Percentiles rank a stretch among this genome's conserved stretches.
Conservation (phyloP, 1,284 basidiomycete genomes). For the Sanghuangporus weigelae region DNA sequence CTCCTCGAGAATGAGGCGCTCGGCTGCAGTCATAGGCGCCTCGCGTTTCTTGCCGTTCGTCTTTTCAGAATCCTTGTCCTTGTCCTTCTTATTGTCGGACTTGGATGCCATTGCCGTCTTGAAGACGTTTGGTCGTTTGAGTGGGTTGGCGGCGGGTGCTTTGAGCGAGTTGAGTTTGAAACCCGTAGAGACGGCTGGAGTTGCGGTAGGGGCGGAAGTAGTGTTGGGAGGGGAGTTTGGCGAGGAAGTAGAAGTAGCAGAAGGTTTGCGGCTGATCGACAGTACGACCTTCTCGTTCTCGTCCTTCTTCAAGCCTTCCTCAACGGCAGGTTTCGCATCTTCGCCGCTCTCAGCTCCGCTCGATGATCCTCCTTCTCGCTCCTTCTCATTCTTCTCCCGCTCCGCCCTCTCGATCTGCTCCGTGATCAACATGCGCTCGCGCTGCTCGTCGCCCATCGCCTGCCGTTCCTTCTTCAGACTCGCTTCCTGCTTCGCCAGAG, state of each 20-base stretch:
- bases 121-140: conserved; percentile 75
- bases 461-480: conserved; percentile 89
- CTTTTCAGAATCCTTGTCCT: conserved; percentile 28
- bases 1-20: conserved; percentile 81
- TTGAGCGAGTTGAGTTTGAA: conserved; percentile 45
- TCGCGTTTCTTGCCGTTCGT: conserved; percentile 41
- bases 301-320: conserved; percentile 65
- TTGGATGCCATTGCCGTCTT: conserved; percentile 38
- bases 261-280: conserved; percentile 56
- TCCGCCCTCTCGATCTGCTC: conserved; percentile 92
- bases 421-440: conserved; percentile 84
- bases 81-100: conserved; percentile 28
- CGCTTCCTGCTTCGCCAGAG: conserved; percentile 86
- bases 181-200: background rate
- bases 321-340: conserved; percentile 26
- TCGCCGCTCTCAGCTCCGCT: conserved; percentile 17
- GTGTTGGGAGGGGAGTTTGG: conserved; percentile 21
- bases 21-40: conserved; percentile 71
- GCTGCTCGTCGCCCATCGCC: conserved; percentile 90
- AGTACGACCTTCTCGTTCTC: conserved; percentile 74
- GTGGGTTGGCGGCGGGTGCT: conserved; percentile 34
- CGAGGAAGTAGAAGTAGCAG: conserved; percentile 24
- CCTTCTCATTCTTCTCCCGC: conserved; percentile 25
- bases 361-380: conserved; percentile 14
- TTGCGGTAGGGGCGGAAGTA: background rate